Conservation (phyloP, 345 rosid genomes). For the Salix brachista region DNA sequence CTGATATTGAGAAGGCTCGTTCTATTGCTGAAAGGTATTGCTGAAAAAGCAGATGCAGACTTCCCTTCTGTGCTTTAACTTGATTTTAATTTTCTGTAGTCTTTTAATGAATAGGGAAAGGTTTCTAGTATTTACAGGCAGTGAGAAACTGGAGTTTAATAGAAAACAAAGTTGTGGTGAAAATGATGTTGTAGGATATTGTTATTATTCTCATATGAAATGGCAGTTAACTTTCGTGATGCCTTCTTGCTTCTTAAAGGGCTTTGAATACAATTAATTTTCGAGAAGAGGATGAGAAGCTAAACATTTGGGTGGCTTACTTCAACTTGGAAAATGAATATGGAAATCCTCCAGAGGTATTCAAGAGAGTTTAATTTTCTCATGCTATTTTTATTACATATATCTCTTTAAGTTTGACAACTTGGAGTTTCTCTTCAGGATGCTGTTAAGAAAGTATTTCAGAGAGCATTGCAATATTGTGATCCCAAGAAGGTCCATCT, state of each 20-base stretch:
- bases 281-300: constrained; percentile 91
- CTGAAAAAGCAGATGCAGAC: not conserved
- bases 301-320: constrained; percentile 94
- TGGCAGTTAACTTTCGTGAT: not conserved
- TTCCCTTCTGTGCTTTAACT: not conserved
- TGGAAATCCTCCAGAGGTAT: constrained; percentile 94
- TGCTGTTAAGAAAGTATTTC: constrained; percentile 72
- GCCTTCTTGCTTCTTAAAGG: constrained; percentile 40
- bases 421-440: constrained; percentile 44
- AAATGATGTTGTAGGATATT: not conserved
- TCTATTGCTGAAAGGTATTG: constrained; percentile 83
- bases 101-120: not conserved
- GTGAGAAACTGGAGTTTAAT: not conserved
- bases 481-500: constrained; percentile 77
- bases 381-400: no score
- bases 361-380: not conserved
- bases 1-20: constrained; percentile 87
- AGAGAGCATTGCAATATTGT: constrained; percentile 83
- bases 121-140: not conserved
- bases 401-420: not conserved
- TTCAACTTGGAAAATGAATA: constrained; percentile 89
- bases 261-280: constrained; percentile 81
- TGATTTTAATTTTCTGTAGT: not conserved
- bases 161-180: not conserved
- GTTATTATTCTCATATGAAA: not conserved